Evolutionary conservation across 208 protist genomes (phyloP).

Genomic region (Wallacemonas rigidus): DNA sequence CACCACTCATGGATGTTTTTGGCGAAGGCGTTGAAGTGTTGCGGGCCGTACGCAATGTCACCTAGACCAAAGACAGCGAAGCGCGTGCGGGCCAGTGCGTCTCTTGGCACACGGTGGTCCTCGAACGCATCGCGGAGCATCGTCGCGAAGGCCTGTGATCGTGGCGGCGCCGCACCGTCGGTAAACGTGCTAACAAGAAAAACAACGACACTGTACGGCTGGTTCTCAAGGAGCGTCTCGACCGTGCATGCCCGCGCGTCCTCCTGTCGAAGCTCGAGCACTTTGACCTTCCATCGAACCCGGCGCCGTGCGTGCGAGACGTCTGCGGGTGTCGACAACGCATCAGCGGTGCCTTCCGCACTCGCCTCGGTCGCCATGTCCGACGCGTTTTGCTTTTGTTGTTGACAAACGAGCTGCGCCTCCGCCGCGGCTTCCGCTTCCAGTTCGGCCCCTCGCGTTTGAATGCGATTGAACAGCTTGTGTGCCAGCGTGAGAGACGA

Average conservation of each 20-base stretch:
- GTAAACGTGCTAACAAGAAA: constrained; percentile 86
- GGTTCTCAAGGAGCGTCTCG: constrained; percentile 54
- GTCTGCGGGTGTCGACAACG: constrained; percentile 15
- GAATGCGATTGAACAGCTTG: constrained; percentile 55
- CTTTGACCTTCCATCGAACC: constrained; percentile 9
- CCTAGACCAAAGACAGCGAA: constrained; percentile 91
- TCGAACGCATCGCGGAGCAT: constrained; percentile 78
- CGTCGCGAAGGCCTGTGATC: constrained; percentile 59
- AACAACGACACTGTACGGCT: constrained; percentile 47
- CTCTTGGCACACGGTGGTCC: constrained; percentile 80
- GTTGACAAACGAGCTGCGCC: not conserved
- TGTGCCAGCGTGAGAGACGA: constrained; percentile 61
- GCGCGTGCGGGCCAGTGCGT: constrained; percentile 51
- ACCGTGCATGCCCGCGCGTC: constrained; percentile 33
- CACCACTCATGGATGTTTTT: constrained; percentile 78
- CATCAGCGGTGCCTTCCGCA: constrained; percentile 8
- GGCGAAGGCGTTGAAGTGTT: constrained; percentile 79
- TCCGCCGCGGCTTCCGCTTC: not conserved
- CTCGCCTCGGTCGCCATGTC: not conserved
- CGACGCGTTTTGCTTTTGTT: not conserved
- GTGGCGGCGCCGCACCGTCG: constrained; percentile 66
- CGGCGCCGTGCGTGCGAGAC: not conserved
- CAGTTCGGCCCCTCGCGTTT: not conserved
- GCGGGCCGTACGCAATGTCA: constrained; percentile 77
- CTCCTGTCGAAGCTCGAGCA: constrained; percentile 22